Percentiles rank a stretch among this genome's conserved stretches.
phyloP scores from a whole-genome alignment of 257 asterid genomes.

The Verbena officinalis region DNA sequence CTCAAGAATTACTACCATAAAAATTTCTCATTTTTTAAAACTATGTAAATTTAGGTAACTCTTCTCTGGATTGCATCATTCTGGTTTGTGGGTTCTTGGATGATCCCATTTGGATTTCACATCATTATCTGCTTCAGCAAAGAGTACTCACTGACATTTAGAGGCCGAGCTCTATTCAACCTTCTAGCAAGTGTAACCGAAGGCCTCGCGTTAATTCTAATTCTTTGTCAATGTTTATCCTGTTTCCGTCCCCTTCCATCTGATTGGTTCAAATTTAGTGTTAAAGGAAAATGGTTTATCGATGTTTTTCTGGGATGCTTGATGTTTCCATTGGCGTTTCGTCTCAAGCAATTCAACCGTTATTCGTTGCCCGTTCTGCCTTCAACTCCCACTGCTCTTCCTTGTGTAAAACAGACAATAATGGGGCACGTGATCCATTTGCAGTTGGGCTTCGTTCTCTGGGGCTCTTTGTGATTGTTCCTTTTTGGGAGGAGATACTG shows the following conservation, averaged over 20 bases:
- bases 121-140: constrained; percentile 80
- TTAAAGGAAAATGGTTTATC: constrained; percentile 71
- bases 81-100: constrained; percentile 98
- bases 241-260: constrained; percentile 78
- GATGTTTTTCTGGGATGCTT: constrained; percentile 83
- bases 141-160: constrained; percentile 71
- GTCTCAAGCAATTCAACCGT: constrained; percentile 80
- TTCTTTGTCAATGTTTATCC: constrained; percentile 72
- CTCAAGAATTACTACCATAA: too few species aligned
- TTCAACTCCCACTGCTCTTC: constrained; percentile 74
- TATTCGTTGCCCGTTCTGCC: constrained; percentile 74
- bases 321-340: constrained; percentile 88
- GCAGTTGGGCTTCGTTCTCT: constrained; percentile 81
- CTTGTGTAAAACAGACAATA: constrained; percentile 87
- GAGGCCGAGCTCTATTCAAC: constrained; percentile 97
- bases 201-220: constrained; percentile 89
- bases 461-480: too few species aligned
- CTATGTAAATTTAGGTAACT: constrained; percentile 57
- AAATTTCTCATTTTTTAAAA: too few species aligned
- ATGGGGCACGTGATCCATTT: too few species aligned
- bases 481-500: constrained; percentile 98
- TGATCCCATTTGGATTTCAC: constrained; percentile 92
- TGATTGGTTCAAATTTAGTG: constrained; percentile 89
- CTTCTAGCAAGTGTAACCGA: constrained; percentile 87
- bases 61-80: constrained; percentile 89